Evolutionary conservation across 345 rosid genomes (phyloP), one percentile per base, ranked within the genome.

Genomic region (Gynandropsis gynandra): DNA sequence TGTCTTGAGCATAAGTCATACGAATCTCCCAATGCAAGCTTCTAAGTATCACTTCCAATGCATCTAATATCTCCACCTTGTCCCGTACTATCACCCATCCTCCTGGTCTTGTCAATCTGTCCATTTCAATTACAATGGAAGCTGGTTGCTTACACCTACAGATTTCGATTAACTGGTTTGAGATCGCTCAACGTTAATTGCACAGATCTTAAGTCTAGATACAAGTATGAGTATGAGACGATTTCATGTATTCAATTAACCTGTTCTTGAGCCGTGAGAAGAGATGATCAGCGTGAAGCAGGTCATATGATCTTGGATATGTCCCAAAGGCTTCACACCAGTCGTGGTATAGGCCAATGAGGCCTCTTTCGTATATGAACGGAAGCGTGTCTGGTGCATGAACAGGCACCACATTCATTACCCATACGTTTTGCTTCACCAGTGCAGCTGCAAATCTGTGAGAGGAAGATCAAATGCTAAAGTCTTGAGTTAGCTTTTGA

Each of bases 321-420:
- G 95, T 79, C 65, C 96, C 79, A 3, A 87, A 90, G 7, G 96
- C 42, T 68, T 90, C 95, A 4, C 98, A 90, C 98, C 98, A 90
- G 62, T 90, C 95, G 49, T 90, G 98, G 79, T 90, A 90, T 49
- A 80, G 57, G 9, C 98, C 98, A 0, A 77, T 1, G 9, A 84
- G 87, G 3, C 96, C 96, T 1, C 96, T 86, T 49, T 87, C 95
- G 35, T 61, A 87, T 50, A 90, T 82, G 60, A 82, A 67, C 1
- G 98, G 96, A 58, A 87, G 95, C 6, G 98, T 84, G 50, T 90
- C 85, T n/a, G 92, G 92, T 14, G 95, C 85, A 55, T 87, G 89
- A 60, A 90, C 78, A 0, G 96, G 95, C 21, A 90, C 80, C 40
- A 82, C 98, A 42, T 77, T 87, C 95, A 87, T 87, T 53, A 90